A percentile compares a stretch with the other conserved stretches of the same genome.
Conservation (phyloP, 2,329 filamentous ascomycete species). For the Fusarium nurragi region DNA sequence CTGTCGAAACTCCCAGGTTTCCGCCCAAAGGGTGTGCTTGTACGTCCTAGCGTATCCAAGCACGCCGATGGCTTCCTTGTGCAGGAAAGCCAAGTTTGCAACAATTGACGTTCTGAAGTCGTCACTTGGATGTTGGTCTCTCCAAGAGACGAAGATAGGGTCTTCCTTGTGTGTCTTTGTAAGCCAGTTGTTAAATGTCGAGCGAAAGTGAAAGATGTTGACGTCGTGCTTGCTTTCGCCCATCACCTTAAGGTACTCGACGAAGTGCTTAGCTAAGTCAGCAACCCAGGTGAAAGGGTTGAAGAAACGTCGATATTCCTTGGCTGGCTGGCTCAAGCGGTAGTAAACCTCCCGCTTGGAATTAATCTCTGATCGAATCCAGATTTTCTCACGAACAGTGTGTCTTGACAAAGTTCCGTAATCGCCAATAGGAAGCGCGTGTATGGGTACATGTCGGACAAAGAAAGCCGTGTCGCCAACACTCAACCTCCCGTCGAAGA, state of each 20-base stretch:
- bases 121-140: conserved; percentile 52
- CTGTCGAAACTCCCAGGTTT: conserved; percentile 53
- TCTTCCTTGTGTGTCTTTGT: conserved; percentile 54
- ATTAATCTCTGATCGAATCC: conserved; percentile 67
- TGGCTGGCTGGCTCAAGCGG: conserved; percentile 63
- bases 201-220: conserved; percentile 65
- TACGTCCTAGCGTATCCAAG: conserved; percentile 46
- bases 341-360: conserved; percentile 67
- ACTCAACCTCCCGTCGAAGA: conserved; percentile 69
- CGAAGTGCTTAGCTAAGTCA: conserved; percentile 74
- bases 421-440: conserved; percentile 70
- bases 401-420: conserved; percentile 62
- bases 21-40: conserved; percentile 63
- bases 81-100: conserved; percentile 70
- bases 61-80: conserved; percentile 68
- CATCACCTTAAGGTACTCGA: conserved; percentile 68
- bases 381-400: conserved; percentile 65
- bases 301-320: conserved; percentile 71
- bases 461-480: conserved; percentile 56
- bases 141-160: conserved; percentile 64
- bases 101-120: conserved; percentile 73
- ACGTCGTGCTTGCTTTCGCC: conserved; percentile 50
- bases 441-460: conserved; percentile 66
- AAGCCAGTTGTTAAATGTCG: conserved; percentile 68
- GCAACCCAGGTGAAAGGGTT: conserved; percentile 75